Evolutionary conservation across 257 asterid genomes (phyloP), one percentile per base, ranked within the genome.

Genomic region (Rehmannia glutinosa): DNA sequence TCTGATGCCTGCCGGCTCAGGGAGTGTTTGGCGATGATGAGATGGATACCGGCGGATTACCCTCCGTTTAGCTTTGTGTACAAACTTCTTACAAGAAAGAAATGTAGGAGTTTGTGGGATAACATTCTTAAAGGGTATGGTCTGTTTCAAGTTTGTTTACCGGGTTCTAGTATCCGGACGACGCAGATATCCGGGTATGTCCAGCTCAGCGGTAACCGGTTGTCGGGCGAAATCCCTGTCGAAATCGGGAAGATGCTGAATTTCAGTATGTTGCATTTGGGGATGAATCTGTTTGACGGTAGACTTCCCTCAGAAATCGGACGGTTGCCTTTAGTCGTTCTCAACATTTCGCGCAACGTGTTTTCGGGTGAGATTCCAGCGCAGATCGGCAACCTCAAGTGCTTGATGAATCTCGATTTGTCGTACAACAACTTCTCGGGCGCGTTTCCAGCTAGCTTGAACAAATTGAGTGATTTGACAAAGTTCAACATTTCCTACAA

Each of bases 21-120:
- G 41, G 98, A 89, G n/a, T 94, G 97, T 64, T 70, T 77, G 76
- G 66, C 90, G 2, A 85, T 92, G 97, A 85, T 6, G 90, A 78
- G 98, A 73, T 92, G 98, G 98, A 81, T 92, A 57, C 96, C 96
- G 12, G 97, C 96, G 8, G 89, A 89, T 75, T 85, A 87, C 49
- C 95, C 92, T 4, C 96, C 98, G 9, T 91, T 91, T 58, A 84
- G 89, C 75, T 91, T 91, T 36, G 84, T 88, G 9, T 89, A 85
- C 36, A 73, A 78, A 2, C 83, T 91, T 23, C 85, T 88, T 4
- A 88, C 93, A 6, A 83, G 87, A 62, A 87, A 87, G 80, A 85
- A 78, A 19, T 94, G 99, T 19, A 64, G 86, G 55, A 73, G 59
- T 45, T 49, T 94, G 6, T 94, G 98, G 98, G 90, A 84, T 16